A percentile compares a stretch with the other conserved stretches of the same genome.
Evolutionary conservation across 2,329 filamentous ascomycete genomes (phyloP).

Genomic region (Claviceps fusiformis): DNA sequence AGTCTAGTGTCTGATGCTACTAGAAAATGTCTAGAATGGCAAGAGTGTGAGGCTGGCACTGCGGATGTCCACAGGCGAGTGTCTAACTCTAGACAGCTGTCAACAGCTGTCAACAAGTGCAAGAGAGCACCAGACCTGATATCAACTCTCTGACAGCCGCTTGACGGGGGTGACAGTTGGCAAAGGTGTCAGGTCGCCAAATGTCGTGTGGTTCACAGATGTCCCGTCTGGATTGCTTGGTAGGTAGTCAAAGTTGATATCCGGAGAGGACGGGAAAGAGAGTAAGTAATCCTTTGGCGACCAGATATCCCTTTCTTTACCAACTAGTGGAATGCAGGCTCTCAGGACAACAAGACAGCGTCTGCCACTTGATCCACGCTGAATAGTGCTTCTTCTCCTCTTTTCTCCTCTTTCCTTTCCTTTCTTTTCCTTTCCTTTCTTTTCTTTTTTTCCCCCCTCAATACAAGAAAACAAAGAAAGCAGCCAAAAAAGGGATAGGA

Average conservation of each 20-base stretch:
- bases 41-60: not conserved
- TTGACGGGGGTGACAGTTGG: not conserved
- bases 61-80: not conserved
- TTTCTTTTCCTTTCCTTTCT: not conserved
- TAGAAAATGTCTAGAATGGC: not conserved
- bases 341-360: no score
- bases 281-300: not conserved
- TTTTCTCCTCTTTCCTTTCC: no score
- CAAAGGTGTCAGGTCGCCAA: not conserved
- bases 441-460: not conserved
- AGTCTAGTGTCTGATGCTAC: not conserved
- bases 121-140: not conserved
- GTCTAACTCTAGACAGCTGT: not conserved
- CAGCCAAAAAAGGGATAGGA: not conserved
- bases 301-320: not conserved
- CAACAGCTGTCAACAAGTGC: not conserved
- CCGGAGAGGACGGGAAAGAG: no score
- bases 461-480: not conserved
- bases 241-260: not conserved
- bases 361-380: no score
- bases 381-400: no score
- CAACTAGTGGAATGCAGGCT: not conserved
- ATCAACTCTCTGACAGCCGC: not conserved
- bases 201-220: not conserved
- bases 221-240: not conserved